Evolutionary conservation across 208 protist species (phyloP).

Genomic region (Leishmania aethiopica): DNA sequence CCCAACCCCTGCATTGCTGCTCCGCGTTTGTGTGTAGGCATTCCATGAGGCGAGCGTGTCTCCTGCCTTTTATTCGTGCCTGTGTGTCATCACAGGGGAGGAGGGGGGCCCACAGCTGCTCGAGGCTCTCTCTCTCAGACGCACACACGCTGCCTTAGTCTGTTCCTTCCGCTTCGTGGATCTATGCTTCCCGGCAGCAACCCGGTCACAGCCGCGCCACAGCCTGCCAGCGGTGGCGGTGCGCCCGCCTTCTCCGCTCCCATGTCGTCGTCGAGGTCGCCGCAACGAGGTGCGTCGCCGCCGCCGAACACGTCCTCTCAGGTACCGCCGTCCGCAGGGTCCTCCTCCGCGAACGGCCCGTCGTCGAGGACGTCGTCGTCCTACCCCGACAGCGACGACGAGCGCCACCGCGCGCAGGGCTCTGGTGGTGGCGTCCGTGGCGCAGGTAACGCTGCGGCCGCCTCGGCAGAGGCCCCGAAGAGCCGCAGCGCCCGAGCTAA

Average conservation of each 20-base stretch:
- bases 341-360: neutral
- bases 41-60: neutral
- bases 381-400: neutral
- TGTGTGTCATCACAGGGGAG: neutral
- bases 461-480: neutral
- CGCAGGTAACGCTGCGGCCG: neutral
- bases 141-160: neutral
- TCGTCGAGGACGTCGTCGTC: neutral
- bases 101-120: neutral
- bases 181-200: neutral
- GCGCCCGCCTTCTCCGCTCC: neutral
- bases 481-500: slow-evolving; percentile 1
- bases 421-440: neutral
- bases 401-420: neutral
- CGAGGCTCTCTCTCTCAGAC: neutral
- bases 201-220: neutral
- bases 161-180: neutral
- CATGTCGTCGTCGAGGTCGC: neutral
- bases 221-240: neutral
- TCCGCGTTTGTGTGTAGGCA: neutral
- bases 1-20: neutral
- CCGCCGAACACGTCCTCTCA: neutral
- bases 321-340: neutral
- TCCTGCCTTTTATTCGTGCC: neutral
- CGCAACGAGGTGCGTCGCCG: neutral